phyloP scores from a whole-genome alignment of 2,329 filamentous ascomycete genomes.

The Talaromyces sp. region DNA sequence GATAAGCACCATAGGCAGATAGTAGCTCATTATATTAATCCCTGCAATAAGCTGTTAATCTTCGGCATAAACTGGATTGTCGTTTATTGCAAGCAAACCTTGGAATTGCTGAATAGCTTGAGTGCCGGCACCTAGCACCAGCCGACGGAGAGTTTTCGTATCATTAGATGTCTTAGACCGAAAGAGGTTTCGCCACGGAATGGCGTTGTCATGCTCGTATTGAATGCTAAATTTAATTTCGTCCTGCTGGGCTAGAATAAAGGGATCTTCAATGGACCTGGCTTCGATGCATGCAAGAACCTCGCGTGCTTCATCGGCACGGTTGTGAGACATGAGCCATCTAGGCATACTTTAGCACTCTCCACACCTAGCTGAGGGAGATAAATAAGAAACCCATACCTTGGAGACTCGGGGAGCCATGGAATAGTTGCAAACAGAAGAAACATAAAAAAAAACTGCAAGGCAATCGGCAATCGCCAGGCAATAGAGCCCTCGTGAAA shows the following conservation, averaged over 20 bases:
- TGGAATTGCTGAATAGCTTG: slow-evolving; percentile 21
- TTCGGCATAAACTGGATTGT: too few relatives aligned
- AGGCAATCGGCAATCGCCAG: slow-evolving; percentile 45
- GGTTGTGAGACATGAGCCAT: slow-evolving; percentile 23
- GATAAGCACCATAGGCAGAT: slow-evolving; percentile 53
- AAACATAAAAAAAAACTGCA: slow-evolving; percentile 48
- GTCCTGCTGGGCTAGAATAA: slow-evolving; percentile 35
- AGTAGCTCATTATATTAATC: slow-evolving; percentile 14
- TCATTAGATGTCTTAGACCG: slow-evolving; percentile 16
- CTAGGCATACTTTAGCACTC: slow-evolving; percentile 21
- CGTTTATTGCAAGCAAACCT: too few relatives aligned
- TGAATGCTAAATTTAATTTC: slow-evolving; percentile 45
- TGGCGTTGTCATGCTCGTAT: slow-evolving; percentile 45
- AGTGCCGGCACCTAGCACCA: slow-evolving; percentile 37
- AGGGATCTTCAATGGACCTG: slow-evolving; percentile 30
- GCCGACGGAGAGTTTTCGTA: slow-evolving; percentile 37
- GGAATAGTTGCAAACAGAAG: not conserved
- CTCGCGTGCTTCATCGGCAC: slow-evolving; percentile 40
- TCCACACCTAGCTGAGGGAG: slow-evolving; percentile 15
- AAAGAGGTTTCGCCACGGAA: slow-evolving; percentile 47
- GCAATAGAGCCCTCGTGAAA: slow-evolving; percentile 39
- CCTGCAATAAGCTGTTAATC: slow-evolving; percentile 6
- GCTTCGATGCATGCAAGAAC: slow-evolving; percentile 23
- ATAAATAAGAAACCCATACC: not conserved
- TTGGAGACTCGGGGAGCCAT: slow-evolving; percentile 7